Conservation (phyloP, 1,284 basidiomycete genomes). For the Marasmius sp. region DNA sequence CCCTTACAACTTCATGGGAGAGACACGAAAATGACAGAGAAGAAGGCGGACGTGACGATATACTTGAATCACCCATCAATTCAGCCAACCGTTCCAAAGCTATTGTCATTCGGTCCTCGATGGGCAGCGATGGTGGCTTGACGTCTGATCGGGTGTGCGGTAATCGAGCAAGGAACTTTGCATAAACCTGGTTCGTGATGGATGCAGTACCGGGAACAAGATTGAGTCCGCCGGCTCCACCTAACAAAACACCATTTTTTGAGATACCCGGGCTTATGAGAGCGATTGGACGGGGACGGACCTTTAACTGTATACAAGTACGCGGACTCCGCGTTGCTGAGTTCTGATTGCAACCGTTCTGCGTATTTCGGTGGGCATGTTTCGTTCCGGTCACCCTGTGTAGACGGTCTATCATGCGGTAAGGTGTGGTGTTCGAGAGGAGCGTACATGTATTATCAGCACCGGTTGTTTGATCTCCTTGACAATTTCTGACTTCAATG, state of each 20-base stretch:
- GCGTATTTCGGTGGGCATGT: slow-evolving; percentile 57
- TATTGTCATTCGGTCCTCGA: slow-evolving; percentile 46
- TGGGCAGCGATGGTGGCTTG: slow-evolving; percentile 28
- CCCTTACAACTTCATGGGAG: slow-evolving; percentile 46
- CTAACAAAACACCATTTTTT: slow-evolving; percentile 27
- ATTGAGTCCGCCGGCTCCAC: slow-evolving; percentile 48
- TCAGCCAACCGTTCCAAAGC: slow-evolving; percentile 56
- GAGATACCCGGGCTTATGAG: not conserved
- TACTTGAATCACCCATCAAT: slow-evolving; percentile 45
- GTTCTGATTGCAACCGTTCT: slow-evolving; percentile 47
- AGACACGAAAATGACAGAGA: slow-evolving; percentile 71
- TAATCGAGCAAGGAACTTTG: slow-evolving; percentile 58
- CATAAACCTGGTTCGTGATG: slow-evolving; percentile 63
- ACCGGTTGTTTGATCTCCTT: slow-evolving; percentile 61
- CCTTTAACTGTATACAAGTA: slow-evolving; percentile 66
- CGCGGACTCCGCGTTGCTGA: slow-evolving; percentile 48
- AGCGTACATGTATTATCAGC: slow-evolving; percentile 66
- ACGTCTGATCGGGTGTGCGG: slow-evolving; percentile 50
- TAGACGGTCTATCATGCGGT: slow-evolving; percentile 5
- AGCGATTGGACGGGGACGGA: slow-evolving; percentile 25
- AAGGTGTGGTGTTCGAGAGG: not conserved
- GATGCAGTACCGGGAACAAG: slow-evolving; percentile 54
- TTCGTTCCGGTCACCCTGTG: slow-evolving; percentile 60
- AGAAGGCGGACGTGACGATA: slow-evolving; percentile 56
- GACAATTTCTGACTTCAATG: slow-evolving; percentile 46